phyloP scores from a whole-genome alignment of 2,329 filamentous ascomycete species.

The Curvularia verruculosa region DNA sequence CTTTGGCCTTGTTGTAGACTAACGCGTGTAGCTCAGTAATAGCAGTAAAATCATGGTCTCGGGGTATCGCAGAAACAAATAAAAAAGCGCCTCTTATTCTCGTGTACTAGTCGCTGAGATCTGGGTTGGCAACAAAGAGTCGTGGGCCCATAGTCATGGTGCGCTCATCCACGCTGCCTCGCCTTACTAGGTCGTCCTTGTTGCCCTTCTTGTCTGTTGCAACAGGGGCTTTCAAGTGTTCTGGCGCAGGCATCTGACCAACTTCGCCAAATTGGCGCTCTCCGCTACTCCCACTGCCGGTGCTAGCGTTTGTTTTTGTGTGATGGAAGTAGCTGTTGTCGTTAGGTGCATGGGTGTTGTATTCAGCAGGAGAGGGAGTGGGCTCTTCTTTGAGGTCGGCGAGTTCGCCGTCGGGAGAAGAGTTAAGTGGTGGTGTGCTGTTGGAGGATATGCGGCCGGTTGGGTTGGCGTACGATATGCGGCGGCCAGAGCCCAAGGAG shows the following conservation, averaged over 20 bases:
- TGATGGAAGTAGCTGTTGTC: slow-evolving; percentile 53
- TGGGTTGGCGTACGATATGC: slow-evolving; percentile 47
- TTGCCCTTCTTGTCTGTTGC: slow-evolving; percentile 56
- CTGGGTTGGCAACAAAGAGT: slow-evolving; percentile 86
- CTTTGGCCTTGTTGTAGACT: slow-evolving; percentile 2
- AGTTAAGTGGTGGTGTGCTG: slow-evolving; percentile 60
- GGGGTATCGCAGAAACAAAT: slow-evolving; percentile 44
- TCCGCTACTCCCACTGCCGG: slow-evolving; percentile 52
- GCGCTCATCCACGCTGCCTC: slow-evolving; percentile 83
- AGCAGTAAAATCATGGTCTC: slow-evolving; percentile 22
- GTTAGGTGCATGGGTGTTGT: slow-evolving; percentile 32
- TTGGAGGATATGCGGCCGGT: slow-evolving; percentile 57
- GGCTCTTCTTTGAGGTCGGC: slow-evolving; percentile 52
- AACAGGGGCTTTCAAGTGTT: slow-evolving; percentile 52
- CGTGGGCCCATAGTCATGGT: slow-evolving; percentile 75
- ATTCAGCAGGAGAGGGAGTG: slow-evolving; percentile 52
- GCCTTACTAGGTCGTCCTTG: slow-evolving; percentile 72
- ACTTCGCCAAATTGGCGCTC: slow-evolving; percentile 61
- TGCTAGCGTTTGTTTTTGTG: slow-evolving; percentile 50
- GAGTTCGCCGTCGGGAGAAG: slow-evolving; percentile 45
- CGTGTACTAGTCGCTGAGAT: slow-evolving; percentile 59
- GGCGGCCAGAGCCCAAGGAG: slow-evolving; percentile 58
- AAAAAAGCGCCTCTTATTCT: slow-evolving; percentile 12
- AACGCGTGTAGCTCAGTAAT: slow-evolving; percentile 1
- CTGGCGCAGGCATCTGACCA: slow-evolving; percentile 55